Evolutionary conservation across 768 basidiomycete genomes (phyloP).

Genomic region (Chalciporus pseudorubinellus): DNA sequence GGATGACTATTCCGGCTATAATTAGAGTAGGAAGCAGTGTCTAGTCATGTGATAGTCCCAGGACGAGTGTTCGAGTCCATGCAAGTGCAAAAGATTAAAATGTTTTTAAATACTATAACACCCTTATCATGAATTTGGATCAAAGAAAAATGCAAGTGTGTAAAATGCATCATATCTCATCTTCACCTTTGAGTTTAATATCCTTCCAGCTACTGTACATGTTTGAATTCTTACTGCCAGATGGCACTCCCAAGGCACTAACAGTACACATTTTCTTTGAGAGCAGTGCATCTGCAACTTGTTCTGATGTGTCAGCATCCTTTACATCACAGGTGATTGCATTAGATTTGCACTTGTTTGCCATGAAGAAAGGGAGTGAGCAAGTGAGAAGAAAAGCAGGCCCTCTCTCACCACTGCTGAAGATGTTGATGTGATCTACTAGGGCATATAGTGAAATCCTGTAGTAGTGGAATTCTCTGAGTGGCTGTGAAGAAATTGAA

Average conservation of each 20-base stretch:
- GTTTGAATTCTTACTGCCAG: conserved; percentile 17
- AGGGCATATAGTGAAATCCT: background rate
- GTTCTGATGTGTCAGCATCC: conserved; percentile 12
- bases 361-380: conserved; percentile 29
- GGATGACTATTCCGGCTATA: too few relatives aligned
- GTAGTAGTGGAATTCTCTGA: background rate
- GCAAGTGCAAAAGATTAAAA: too few relatives aligned
- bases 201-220: conserved; percentile 35
- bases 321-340: conserved; percentile 16
- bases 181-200: conserved; percentile 40
- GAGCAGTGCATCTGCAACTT: conserved; percentile 16
- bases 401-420: too few relatives aligned
- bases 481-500: background rate
- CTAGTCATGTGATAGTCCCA: too few relatives aligned
- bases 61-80: too few relatives aligned
- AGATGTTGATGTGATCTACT: background rate
- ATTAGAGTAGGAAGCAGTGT: too few relatives aligned
- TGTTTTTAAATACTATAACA: too few relatives aligned
- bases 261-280: conserved; percentile 34
- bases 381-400: too few relatives aligned
- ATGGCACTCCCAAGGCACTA: conserved; percentile 12
- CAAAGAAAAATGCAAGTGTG: background rate
- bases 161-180: conserved; percentile 34
- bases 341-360: conserved; percentile 45
- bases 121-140: background rate